These are phyloP conservation scores for Cadophora malorum DNA, from an alignment of 2,329 filamentous ascomycete genomes.

Conservation along the genomic window DNA sequence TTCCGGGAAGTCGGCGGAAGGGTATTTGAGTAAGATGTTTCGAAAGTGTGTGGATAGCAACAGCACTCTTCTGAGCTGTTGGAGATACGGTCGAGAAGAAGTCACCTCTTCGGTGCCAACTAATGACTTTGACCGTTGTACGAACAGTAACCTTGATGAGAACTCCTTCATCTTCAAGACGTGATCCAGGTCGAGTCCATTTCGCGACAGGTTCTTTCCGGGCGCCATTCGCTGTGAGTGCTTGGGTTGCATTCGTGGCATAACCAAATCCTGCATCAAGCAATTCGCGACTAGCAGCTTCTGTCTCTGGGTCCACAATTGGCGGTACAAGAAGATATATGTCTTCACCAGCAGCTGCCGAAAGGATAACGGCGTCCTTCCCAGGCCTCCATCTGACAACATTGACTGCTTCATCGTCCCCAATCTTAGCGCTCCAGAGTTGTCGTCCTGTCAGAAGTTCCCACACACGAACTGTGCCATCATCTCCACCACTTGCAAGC, in stretches of 20 bases:
- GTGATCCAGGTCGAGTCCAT: conserved; percentile 80
- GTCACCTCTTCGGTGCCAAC: conserved; percentile 93
- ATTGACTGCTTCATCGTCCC: conserved; percentile 80
- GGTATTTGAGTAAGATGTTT: conserved; percentile 96
- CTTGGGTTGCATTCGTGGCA: conserved; percentile 69
- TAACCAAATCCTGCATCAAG: conserved; percentile 94
- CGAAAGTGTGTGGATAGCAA: conserved; percentile 92
- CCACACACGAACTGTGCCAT: conserved; percentile 92
- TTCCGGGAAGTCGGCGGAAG: conserved; percentile 78
- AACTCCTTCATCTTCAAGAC: conserved; percentile 79
- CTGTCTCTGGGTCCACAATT: conserved; percentile 73
- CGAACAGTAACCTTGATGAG: conserved; percentile 81
- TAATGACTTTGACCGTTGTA: conserved; percentile 82
- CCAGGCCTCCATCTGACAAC: conserved; percentile 88
- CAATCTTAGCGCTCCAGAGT: conserved; percentile 83
- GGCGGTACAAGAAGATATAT: conserved; percentile 84
- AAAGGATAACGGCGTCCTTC: conserved; percentile 79
- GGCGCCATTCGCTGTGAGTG: conserved; percentile 57
- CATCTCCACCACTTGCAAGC: conserved; percentile 91
- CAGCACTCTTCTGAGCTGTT: conserved; percentile 75
- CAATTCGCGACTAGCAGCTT: conserved; percentile 75
- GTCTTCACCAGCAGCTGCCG: conserved; percentile 83
- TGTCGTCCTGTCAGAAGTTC: conserved; percentile 85
- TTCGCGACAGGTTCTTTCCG: conserved; percentile 79
- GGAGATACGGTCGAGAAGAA: conserved; percentile 94